A percentile compares a stretch with the other conserved stretches of the same genome.
These are phyloP conservation scores for Arabidopsis lyrata DNA, from an alignment of 441 rosid genomes.

Conservation along the genomic window DNA sequence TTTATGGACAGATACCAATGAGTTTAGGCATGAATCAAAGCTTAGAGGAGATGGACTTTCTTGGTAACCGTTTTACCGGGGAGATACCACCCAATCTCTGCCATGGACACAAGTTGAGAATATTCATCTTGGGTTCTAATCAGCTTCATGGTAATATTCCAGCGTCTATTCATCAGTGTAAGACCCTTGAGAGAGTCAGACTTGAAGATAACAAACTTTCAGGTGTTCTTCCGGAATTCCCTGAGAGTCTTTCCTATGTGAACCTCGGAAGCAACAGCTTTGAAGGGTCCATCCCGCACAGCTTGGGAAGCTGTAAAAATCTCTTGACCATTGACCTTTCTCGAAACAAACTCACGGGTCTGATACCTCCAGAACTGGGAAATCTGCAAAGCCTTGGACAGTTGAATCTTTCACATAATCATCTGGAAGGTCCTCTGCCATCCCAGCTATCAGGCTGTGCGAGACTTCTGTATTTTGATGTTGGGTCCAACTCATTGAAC, in stretches of 20 bases:
- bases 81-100: slow-evolving; percentile 72
- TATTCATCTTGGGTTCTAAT: slow-evolving; percentile 63
- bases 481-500: slow-evolving; percentile 65
- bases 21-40: slow-evolving; percentile 72
- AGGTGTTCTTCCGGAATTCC: slow-evolving; percentile 64
- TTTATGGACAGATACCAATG: slow-evolving; percentile 66
- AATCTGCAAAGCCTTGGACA: slow-evolving; percentile 53
- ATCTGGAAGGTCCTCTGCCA: slow-evolving; percentile 71
- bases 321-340: slow-evolving; percentile 64
- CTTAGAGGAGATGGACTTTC: slow-evolving; percentile 66
- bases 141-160: slow-evolving; percentile 73
- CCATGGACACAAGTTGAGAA: slow-evolving; percentile 54
- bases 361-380: slow-evolving; percentile 65
- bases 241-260: slow-evolving; percentile 52
- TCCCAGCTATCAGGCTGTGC: slow-evolving; percentile 64
- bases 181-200: slow-evolving; percentile 64
- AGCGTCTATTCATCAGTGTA: slow-evolving; percentile 58
- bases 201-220: slow-evolving; percentile 59
- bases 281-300: slow-evolving; percentile 64
- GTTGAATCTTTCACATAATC: slow-evolving; percentile 68
- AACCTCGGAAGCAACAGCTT: slow-evolving; percentile 62
- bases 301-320: slow-evolving; percentile 60
- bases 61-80: slow-evolving; percentile 65
- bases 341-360: slow-evolving; percentile 62
- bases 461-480: slow-evolving; percentile 56